Evolutionary conservation across 163 green algal species (phyloP).

Genomic region (Volvox carteri): DNA sequence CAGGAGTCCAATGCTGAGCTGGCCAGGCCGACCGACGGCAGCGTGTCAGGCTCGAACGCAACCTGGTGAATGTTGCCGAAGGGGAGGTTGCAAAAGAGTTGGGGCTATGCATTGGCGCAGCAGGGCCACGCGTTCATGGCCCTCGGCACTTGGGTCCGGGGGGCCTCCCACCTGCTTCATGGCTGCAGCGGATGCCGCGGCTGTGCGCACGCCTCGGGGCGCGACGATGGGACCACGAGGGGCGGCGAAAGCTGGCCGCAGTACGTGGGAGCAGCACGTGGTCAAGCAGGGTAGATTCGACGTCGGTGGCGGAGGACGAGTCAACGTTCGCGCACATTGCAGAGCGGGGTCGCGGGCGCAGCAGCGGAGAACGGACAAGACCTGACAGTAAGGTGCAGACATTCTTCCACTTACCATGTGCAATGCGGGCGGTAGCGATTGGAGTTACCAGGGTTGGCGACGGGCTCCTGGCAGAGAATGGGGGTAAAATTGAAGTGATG

Average conservation of each 20-base stretch:
- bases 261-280: not conserved
- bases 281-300: too few relatives aligned
- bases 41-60: constrained; percentile 61
- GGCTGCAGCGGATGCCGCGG: not conserved
- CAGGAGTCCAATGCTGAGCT: constrained; percentile 14
- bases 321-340: too few relatives aligned
- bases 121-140: not conserved
- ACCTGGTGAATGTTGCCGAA: constrained; percentile 38
- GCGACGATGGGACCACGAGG: not conserved
- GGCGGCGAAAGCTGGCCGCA: not conserved
- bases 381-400: too few relatives aligned
- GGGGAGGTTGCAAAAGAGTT: not conserved
- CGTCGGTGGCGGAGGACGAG: too few relatives aligned
- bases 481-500: too few relatives aligned
- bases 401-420: not conserved
- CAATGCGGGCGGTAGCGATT: not conserved
- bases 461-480: not conserved
- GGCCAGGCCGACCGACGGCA: constrained; percentile 61
- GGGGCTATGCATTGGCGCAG: not conserved
- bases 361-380: too few relatives aligned
- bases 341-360: too few relatives aligned
- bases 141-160: too few relatives aligned
- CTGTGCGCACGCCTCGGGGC: not conserved
- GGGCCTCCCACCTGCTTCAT: constrained; percentile 36
- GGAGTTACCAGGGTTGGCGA: not conserved